phyloP scores from a whole-genome alignment of 1,284 basidiomycete genomes.

The Pascua sp. region DNA sequence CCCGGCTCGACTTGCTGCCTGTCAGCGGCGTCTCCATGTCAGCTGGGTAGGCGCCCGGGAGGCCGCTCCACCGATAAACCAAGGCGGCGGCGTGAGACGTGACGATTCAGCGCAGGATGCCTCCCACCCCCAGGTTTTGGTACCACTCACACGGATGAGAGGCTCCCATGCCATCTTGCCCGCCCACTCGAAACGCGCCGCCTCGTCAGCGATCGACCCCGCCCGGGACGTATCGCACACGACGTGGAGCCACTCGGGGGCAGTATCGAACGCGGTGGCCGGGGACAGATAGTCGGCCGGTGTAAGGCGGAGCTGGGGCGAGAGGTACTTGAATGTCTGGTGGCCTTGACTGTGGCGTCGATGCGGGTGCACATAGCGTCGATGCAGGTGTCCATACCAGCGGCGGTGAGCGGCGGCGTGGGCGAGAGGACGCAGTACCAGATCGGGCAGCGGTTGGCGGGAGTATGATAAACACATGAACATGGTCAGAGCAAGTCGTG shows the following conservation, averaged over 20 bases:
- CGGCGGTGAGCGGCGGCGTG: too few relatives aligned
- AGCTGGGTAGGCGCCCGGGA: too few relatives aligned
- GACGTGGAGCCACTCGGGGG: conserved; percentile 64
- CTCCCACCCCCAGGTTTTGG: too few relatives aligned
- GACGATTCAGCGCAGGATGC: too few relatives aligned
- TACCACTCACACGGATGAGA: conserved; percentile 48
- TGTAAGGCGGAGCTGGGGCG: conserved; percentile 66
- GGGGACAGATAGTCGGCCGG: conserved; percentile 61
- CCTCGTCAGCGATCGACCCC: conserved; percentile 62
- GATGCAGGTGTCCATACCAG: too few relatives aligned
- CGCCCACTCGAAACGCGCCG: conserved; percentile 59
- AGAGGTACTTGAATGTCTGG: conserved; percentile 75
- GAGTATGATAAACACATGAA: not conserved
- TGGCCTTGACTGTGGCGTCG: conserved; percentile 42
- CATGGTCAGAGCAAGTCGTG: not conserved
- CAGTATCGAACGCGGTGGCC: conserved; percentile 56
- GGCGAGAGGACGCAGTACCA: too few relatives aligned
- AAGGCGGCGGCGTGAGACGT: too few relatives aligned
- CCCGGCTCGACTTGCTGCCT: not conserved
- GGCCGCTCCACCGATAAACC: too few relatives aligned
- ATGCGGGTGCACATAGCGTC: too few relatives aligned
- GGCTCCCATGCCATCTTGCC: conserved; percentile 77
- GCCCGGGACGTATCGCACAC: conserved; percentile 78
- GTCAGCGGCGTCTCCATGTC: not conserved
- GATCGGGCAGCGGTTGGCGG: too few relatives aligned